Evolutionary conservation across 2,329 filamentous ascomycete species (phyloP), one percentile per base, ranked within the genome.

Genomic region (Aspergillus tanneri): DNA sequence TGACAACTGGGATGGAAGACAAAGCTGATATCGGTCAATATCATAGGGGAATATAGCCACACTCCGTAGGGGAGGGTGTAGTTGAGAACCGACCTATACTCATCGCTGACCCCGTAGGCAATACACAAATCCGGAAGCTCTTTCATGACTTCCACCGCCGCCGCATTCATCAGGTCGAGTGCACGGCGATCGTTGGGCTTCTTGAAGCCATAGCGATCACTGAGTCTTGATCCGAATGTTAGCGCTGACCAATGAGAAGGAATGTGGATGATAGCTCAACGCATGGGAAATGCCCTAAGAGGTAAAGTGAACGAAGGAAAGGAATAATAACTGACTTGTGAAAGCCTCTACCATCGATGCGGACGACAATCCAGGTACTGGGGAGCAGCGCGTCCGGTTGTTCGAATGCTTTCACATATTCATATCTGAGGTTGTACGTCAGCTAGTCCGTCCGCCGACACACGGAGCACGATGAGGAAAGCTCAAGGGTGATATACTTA

Each of bases 281-380:
- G 10, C 30, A 43, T 28, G 30, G 22, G 30, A 19, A 19, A 32
- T 7, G 18, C 3, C 27, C 11, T n/a, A 28, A 28, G 4, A 10
- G 24, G 3, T 9, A 41, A 21, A 30, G 19, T 36, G 34, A 6
- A 36, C 11, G 10, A 11, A 23, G 23, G 4, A 5, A 24, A 9
- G n/a, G 16, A 34, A n/a, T 28, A 22, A 6, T 7, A 14, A 64
- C 70, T 66, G 75, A 95, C 90, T 95, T 96, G 62, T 91, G 93
- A 72, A 99, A 99, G 14, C 90, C 91, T 55, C 92, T 81, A 19
- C 93, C 93, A 72, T 99, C 93, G 62, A 99, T 85, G 51, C 93
- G 85, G 47, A 99, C 85, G 16, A 97, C 90, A 47, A 97, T 87
- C 90, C 91, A 99, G 21, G 92, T 97, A 65, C 95, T 95, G 45